Conservation (phyloP, 345 rosid species). For the Euclidium syriacum region DNA sequence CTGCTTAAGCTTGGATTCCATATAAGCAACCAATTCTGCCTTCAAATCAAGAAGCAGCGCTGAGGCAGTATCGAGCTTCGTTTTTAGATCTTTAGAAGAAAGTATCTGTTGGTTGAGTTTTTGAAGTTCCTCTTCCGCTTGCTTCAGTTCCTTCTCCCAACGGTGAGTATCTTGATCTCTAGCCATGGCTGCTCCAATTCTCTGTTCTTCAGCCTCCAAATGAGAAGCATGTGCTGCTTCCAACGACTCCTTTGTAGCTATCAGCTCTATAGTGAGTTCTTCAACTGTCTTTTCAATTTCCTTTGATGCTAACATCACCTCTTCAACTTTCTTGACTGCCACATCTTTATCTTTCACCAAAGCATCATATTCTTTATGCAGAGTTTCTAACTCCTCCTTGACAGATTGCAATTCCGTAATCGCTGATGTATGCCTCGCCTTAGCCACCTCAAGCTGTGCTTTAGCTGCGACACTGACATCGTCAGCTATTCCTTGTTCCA, state of each 20-base stretch:
- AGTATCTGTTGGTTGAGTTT: conserved; percentile 60
- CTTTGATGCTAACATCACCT: conserved; percentile 54
- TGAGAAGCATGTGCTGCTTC: conserved; percentile 92
- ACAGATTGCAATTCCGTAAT: conserved; percentile 59
- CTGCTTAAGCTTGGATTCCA: conserved; percentile 64
- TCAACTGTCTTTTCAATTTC: conserved; percentile 83
- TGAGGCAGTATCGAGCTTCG: conserved; percentile 65
- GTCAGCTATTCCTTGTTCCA: conserved; percentile 87
- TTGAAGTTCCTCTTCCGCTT: conserved; percentile 79
- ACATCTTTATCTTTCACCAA: conserved; percentile 51
- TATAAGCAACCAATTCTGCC: conserved; percentile 73
- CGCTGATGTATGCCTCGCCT: conserved; percentile 68
- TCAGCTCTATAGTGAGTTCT: conserved; percentile 80
- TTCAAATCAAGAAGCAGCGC: conserved; percentile 69
- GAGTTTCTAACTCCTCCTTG: conserved; percentile 57
- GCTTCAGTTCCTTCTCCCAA: conserved; percentile 87
- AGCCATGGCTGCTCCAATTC: conserved; percentile 86
- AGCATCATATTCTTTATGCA: conserved; percentile 51
- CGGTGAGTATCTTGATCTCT: conserved; percentile 71
- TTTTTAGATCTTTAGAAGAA: conserved; percentile 66
- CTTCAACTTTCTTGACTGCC: conserved; percentile 67
- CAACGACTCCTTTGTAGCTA: conserved; percentile 70
- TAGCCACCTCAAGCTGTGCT: conserved; percentile 91
- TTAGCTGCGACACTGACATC: conserved; percentile 90
- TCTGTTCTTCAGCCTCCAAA: conserved; percentile 89